phyloP scores from a whole-genome alignment of 345 rosid species.

The Rubroshorea leprosula region DNA sequence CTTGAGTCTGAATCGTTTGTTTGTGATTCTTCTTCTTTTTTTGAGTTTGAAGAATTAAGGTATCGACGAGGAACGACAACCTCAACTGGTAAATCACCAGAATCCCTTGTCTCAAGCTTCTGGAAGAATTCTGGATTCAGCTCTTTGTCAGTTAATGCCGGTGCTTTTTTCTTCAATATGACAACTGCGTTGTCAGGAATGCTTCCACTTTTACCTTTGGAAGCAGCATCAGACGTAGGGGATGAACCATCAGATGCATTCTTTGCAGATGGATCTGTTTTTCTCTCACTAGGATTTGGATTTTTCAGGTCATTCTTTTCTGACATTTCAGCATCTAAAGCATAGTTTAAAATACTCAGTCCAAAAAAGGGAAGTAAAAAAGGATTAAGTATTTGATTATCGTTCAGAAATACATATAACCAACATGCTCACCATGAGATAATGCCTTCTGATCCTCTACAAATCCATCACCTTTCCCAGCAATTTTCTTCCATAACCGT shows the following conservation, averaged over 20 bases:
- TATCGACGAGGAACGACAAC: constrained; percentile 81
- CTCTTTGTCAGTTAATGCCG: constrained; percentile 72
- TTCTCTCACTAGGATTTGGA: constrained; percentile 32
- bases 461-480: constrained; percentile 70
- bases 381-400: constrained; percentile 9
- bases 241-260: constrained; percentile 47
- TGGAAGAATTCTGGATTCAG: constrained; percentile 94
- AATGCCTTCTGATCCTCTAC: constrained; percentile 54
- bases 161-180: constrained; percentile 88
- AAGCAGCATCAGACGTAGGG: constrained; percentile 41
- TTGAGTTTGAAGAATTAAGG: constrained; percentile 49
- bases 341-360: constrained; percentile 10
- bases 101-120: constrained; percentile 72
- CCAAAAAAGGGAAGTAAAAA: background rate
- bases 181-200: constrained; percentile 74
- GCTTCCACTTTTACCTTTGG: constrained; percentile 55
- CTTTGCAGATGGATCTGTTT: constrained; percentile 36
- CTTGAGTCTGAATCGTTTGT: constrained; percentile 38
- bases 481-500: constrained; percentile 82
- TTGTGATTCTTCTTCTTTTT: constrained; percentile 52
- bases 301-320: constrained; percentile 43
- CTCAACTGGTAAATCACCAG: constrained; percentile 84
- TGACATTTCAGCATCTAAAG: constrained; percentile 32
- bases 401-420: constrained; percentile 2
- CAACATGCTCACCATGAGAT: constrained; percentile 43